These are phyloP conservation scores for Suillus lakei DNA, from an alignment of 768 basidiomycete genomes.

Conservation along the genomic window DNA sequence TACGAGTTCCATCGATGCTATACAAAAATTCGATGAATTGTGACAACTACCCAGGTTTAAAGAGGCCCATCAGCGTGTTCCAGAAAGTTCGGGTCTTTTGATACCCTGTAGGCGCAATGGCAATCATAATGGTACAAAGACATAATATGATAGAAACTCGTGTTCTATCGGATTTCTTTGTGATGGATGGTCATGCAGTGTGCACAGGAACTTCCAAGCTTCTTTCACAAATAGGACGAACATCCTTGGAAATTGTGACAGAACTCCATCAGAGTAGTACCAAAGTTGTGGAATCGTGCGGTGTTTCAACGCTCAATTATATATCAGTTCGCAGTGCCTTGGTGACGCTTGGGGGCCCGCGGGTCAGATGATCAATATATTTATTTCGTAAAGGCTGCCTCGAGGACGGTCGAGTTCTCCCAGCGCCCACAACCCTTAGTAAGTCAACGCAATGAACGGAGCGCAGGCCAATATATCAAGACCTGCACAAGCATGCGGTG, in stretches of 20 bases:
- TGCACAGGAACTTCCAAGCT: not conserved
- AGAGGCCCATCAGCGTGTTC: not conserved
- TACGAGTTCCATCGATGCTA: not conserved
- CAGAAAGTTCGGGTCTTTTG: not conserved
- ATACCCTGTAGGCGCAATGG: not conserved
- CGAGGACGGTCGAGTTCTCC: not conserved
- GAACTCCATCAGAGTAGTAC: not conserved
- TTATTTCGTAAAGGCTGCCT: not conserved
- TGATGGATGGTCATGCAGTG: not conserved
- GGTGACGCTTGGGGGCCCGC: not conserved
- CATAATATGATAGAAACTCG: not conserved
- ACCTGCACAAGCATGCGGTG: not conserved
- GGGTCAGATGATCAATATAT: not conserved
- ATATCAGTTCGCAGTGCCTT: not conserved
- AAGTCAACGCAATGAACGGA: not conserved
- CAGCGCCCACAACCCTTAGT: not conserved
- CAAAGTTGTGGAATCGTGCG: not conserved
- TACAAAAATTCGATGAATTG: not conserved
- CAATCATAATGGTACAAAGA: not conserved
- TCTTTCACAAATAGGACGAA: not conserved
- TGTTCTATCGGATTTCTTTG: not conserved
- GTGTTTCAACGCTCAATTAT: not conserved
- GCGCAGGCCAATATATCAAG: not conserved
- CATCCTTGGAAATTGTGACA: not conserved
- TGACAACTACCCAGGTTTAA: not conserved